Evolutionary conservation across 306 rosid genomes (phyloP), one percentile per base, ranked within the genome.

Genomic region (Pyrus bretschneideri): DNA sequence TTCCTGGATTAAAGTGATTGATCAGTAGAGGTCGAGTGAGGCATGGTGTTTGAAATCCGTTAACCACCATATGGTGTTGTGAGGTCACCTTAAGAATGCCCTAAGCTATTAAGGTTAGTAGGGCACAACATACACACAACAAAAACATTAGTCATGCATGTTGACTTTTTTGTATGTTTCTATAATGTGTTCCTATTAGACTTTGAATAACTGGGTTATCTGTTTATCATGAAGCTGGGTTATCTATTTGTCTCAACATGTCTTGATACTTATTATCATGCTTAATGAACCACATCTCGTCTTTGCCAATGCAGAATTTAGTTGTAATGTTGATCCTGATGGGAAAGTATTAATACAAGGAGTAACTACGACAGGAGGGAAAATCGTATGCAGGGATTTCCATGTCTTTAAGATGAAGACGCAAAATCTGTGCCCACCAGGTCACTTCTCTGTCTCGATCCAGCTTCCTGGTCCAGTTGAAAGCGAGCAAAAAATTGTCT

Each of bases 401-500:
- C 90, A 88, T 62, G 85, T 83, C 75, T 93, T 93, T 87, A 85
- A 89, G 81, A 91, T 93, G 97, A 90, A 86, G 68, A 83, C 91
- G 9, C 89, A 75, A 11, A 93, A 91, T 78, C 93, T 91, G 31
- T 86, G 96, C 71, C 94, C 91, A 7, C 91, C 96, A 2, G 97
- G 97, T 15, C 80, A 88, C 76, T 90, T 91, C 83, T 85, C 97
- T 12, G 61, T 88, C 80, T 29, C 93, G 9, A 87, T 93, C 86
- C 88, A 82, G 90, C 87, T 91, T 65, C 93, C 97, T 6, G 96
- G 98, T 60, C 92, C 94, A 2, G 96, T 93, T 77, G 88, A 90
- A 85, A 86, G 82, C 29, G 85, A 79, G 46, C 86, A 88, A 65
- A 87, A 91, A 77, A 78, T 85, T 15, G 94, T 92, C 60, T 84